Evolutionary conservation across 345 rosid species (phyloP), one percentile per base, ranked within the genome.

Genomic region (Zanthoxylum bungeanum): DNA sequence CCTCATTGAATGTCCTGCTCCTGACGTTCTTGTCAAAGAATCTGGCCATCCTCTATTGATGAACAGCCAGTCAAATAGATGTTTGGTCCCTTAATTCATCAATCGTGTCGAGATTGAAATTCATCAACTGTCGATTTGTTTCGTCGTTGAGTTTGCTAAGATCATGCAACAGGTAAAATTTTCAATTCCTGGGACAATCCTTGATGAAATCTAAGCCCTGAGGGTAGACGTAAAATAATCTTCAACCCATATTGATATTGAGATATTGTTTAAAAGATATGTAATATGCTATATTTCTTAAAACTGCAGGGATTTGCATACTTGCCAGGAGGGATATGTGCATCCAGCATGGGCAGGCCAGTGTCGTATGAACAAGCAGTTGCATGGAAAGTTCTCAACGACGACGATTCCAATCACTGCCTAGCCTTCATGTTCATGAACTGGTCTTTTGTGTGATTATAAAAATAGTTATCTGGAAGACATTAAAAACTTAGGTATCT

Each of bases 271-370:
- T 30, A 9, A 11, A 25, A 63, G 11, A 17, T n/a, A 53, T n/a
- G 7, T 71, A 27, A 36, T 11, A 7, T 21, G 1, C 14, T 31
- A 1, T 52, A n/a, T 9, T 12, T 28, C 10, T 2, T 11, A n/a
- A n/a, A 21, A 58, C 30, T 71, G 72, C 81, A 93, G 98, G 97
- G 97, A 0, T 88, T 86, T 39, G 82, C 88, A 11, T 86, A 88
- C 66, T 87, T 94, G 25, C 92, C 89, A 2, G 87, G 84, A 1
- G 98, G 98, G 27, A 85, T 92, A 34, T 92, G 98, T 50, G 59
- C 80, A 9, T 94, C 98, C 3, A 88, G 98, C 82, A 92, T 94
- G 97, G 93, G 95, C 27, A 87, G 97, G 74, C 81, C 92, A 10
- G 85, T 86, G 44, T 86, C 98, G 3, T 94, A 92, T 40, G 95